phyloP scores from a whole-genome alignment of 2,329 filamentous ascomycete genomes.

The Alternaria conjuncta region DNA sequence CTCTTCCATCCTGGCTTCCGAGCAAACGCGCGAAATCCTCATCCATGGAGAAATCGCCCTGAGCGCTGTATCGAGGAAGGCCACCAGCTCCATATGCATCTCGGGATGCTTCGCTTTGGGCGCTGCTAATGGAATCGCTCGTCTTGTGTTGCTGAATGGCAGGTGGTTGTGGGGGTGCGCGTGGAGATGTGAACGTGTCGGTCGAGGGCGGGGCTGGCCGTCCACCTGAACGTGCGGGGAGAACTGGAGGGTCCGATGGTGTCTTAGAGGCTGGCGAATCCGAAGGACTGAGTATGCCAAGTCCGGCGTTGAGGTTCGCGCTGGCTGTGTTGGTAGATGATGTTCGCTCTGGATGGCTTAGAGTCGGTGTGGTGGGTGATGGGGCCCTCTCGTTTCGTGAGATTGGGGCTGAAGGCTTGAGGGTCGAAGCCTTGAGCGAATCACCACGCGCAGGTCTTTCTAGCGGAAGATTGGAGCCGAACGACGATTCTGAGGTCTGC shows the following conservation, averaged over 20 bases:
- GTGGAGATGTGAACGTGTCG: constrained; percentile 55
- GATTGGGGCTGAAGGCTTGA: constrained; percentile 52
- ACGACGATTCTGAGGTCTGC: constrained; percentile 45
- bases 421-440: constrained; percentile 56
- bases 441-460: constrained; percentile 65
- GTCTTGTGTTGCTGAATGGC: constrained; percentile 48
- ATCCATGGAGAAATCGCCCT: constrained; percentile 90
- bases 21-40: constrained; percentile 93
- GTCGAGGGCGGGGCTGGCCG: constrained; percentile 50
- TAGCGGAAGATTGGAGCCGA: constrained; percentile 48
- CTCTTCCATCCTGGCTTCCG: constrained; percentile 69
- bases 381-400: constrained; percentile 68
- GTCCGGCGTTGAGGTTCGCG: constrained; percentile 49
- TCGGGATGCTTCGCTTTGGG: constrained; percentile 50
- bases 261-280: constrained; percentile 52
- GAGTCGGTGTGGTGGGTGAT: constrained; percentile 51
- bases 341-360: constrained; percentile 48
- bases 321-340: constrained; percentile 40
- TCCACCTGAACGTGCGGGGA: constrained; percentile 56
- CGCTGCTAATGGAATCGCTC: constrained; percentile 54
- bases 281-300: constrained; percentile 50
- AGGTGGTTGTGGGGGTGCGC: constrained; percentile 53
- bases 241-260: constrained; percentile 52
- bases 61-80: constrained; percentile 66
- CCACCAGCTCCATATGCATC: constrained; percentile 30